phyloP scores from a whole-genome alignment of 805 yeast species.

The Yarrowia deformans region DNA sequence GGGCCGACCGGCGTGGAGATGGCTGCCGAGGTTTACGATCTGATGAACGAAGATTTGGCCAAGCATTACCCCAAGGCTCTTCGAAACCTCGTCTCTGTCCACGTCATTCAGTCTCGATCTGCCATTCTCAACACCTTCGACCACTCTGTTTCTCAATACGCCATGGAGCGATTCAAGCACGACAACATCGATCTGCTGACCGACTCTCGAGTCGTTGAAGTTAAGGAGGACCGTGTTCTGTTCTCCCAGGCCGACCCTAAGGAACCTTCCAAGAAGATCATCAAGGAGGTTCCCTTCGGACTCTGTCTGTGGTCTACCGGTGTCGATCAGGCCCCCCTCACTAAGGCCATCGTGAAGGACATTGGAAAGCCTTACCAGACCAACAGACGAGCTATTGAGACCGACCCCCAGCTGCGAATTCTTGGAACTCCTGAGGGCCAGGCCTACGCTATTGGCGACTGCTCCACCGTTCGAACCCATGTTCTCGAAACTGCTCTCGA shows the following conservation, averaged over 20 bases:
- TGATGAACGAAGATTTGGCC: conserved; percentile 68
- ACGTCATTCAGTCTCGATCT: conserved; percentile 71
- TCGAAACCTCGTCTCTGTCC: conserved; percentile 69
- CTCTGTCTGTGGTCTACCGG: conserved; percentile 81
- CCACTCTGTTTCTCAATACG: conserved; percentile 67
- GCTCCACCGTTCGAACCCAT: conserved; percentile 66
- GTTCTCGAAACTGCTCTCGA: conserved; percentile 59
- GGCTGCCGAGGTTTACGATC: conserved; percentile 73
- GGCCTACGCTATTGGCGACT: conserved; percentile 76
- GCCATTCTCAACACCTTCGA: conserved; percentile 74
- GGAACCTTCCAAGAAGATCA: conserved; percentile 47
- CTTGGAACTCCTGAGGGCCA: conserved; percentile 72
- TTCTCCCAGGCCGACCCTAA: conserved; percentile 59
- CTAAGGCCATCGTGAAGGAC: conserved; percentile 61
- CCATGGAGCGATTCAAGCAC: conserved; percentile 66
- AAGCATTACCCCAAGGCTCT: conserved; percentile 64
- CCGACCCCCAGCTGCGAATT: conserved; percentile 74
- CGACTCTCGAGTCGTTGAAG: conserved; percentile 67
- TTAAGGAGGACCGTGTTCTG: conserved; percentile 63
- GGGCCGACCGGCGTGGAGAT: conserved; percentile 80
- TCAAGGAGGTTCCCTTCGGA: conserved; percentile 67
- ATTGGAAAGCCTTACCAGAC: conserved; percentile 58
- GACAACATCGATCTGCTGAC: conserved; percentile 69
- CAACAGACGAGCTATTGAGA: conserved; percentile 75
- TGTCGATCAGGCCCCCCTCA: conserved; percentile 69